Percentiles rank a stretch among this genome's conserved stretches.
Evolutionary conservation across 1,139 yeast species (phyloP).

Genomic region (Debaryomyces udenii): DNA sequence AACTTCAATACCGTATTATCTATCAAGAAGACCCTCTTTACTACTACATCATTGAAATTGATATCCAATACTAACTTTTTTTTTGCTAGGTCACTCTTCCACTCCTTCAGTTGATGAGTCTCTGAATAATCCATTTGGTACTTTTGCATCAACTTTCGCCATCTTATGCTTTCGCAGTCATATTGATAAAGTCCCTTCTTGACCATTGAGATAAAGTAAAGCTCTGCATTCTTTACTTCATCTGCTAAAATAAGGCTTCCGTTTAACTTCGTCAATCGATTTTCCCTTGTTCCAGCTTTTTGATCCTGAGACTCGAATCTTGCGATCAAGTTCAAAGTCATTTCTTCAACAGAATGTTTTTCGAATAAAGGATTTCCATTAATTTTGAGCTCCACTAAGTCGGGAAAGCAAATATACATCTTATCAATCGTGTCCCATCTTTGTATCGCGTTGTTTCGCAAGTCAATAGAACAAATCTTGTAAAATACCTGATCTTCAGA

Average conservation of each 20-base stretch:
- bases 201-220: slow-evolving; percentile 63
- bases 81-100: not conserved
- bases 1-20: slow-evolving; percentile 32
- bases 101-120: not conserved
- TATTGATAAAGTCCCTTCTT: slow-evolving; percentile 30
- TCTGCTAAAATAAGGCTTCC: slow-evolving; percentile 52
- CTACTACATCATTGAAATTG: slow-evolving; percentile 2
- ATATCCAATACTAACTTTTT: slow-evolving; percentile 20
- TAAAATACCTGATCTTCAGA: not conserved
- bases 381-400: slow-evolving; percentile 47
- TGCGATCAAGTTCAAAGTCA: slow-evolving; percentile 50
- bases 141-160: slow-evolving; percentile 31
- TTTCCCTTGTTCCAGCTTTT: slow-evolving; percentile 10
- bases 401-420: slow-evolving; percentile 34
- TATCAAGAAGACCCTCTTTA: slow-evolving; percentile 24
- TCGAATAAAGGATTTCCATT: slow-evolving; percentile 55
- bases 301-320: slow-evolving; percentile 39
- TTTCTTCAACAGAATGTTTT: slow-evolving; percentile 34
- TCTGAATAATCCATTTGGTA: slow-evolving; percentile 21
- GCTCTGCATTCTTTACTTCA: slow-evolving; percentile 66
- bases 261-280: slow-evolving; percentile 46
- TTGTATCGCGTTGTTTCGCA: slow-evolving; percentile 49
- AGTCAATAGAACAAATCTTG: slow-evolving; percentile 34
- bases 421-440: slow-evolving; percentile 55
- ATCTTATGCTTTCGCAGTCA: slow-evolving; percentile 24